Base-by-base conservation (phyloP, 2,329 filamentous ascomycete genomes). In the Apiospora kogelbergensis region DNA sequence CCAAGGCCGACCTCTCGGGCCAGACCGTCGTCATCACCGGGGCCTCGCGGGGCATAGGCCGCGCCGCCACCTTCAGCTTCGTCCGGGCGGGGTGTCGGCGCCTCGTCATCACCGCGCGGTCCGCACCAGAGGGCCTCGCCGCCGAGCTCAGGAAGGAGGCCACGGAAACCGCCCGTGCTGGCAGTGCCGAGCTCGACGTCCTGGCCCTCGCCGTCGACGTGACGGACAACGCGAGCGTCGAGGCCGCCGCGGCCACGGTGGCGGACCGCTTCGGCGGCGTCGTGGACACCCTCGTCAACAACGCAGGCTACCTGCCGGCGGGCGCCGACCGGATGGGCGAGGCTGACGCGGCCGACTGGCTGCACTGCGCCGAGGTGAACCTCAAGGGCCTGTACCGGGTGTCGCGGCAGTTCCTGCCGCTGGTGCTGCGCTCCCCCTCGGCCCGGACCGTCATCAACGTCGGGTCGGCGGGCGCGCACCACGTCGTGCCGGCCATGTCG, bases 311-410 rank as follows among this genome's bases (percentile, higher is more conserved):
- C 42, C 82, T 80, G 77, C 80, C 73, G 68, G 41, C 13, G 6
- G 7, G n/a, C 22, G n/a, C n/a, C n/a, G n/a, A 37, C 78, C 65
- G 20, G 44, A 30, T 70, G 24, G 30, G 26, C 22, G 17, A 60
- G n/a, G 48, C 67, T 9, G 74, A 79, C 40, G 73, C 77, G 3
- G 77, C 78, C 0, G 72, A 70, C 2, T 83, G 80, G 80, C 79
- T 77, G 79, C 75, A 79, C 24, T 80, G 80, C 0, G 83, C 80
- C 75, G 80, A 84, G 65, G 78, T 86, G 57, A 89, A 88, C 72
- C 48, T 87, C 17, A 79, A 81, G 24, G 87, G 85, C 0, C 74
- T 80, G 0, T 86, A 84, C 72, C 76, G 85, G 1, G 74, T 84
- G 9, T 76, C 80, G 5, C 80, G 81, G 17, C 78, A 81, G 0